Evolutionary conservation across 768 basidiomycete species (phyloP), one percentile per base, ranked within the genome.

Genomic region (Epithele typhae): DNA sequence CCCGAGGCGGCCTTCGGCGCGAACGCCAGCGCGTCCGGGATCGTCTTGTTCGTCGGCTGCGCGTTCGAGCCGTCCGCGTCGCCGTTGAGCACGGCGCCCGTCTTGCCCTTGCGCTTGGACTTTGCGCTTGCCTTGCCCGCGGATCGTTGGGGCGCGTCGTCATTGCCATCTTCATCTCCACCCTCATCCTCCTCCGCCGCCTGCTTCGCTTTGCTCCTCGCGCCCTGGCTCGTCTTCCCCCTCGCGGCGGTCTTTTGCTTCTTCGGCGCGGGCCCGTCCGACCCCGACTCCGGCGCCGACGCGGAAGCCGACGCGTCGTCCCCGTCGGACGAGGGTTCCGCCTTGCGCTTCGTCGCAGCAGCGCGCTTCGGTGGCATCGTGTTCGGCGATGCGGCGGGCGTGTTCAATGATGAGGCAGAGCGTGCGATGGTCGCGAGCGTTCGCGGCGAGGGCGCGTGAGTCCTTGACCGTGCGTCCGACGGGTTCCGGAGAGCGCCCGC

Each of bases 1-100:
- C 75, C 74, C 17, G 65, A 58, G 15, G 8, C 15, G 23, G 44
- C 55, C 40, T 75, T 76, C 5, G 72, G 68, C 21, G 81, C 76
- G 56, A 88, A 82, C 7, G 59, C 48, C 39, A 90, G 82, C 27
- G 69, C 64, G 18, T 68, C 72, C n/a, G 88, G 88, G 4, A 90
- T 56, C 5, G 76, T 75, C 59, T 81, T 87, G 63, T 91, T 91
- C 41, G 77, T 88, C 27, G 85, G 85, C 57, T 87, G 84, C 0
- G 67, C 50, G 24, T 9, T 9, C 30, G 9, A 9, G 30, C 30
- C 30, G 30, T 15, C 30, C 12, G 12, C 35, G 25, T 22, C 49
- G 9, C n/a, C 41, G 14, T 17, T 36, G 15, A 23, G 27, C 9
- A n/a, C 14, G 14, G 39, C 49, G 37, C 27, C 22, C 43, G 33